A percentile compares a stretch with the other conserved stretches of the same genome.
Evolutionary conservation across 306 rosid species (phyloP).

Genomic region (Medicago ruthenica): DNA sequence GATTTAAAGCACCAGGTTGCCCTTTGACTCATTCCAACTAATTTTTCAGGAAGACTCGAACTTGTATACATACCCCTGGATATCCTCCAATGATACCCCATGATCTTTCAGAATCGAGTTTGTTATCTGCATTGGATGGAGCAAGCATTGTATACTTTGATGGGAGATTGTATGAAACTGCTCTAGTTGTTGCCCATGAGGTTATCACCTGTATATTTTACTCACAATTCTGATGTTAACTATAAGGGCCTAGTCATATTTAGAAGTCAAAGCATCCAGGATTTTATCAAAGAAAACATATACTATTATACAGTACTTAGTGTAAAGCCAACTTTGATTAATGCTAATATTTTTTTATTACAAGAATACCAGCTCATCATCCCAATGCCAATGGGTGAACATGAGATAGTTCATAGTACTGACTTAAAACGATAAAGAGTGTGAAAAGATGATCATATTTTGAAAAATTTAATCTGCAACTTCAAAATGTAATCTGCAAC

Average conservation of each 20-base stretch:
- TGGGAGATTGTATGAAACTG: constrained; percentile 79
- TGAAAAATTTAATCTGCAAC: too few relatives aligned
- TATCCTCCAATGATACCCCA: constrained; percentile 86
- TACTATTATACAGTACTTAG: not conserved
- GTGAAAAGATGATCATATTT: constrained; percentile 10
- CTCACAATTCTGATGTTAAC: constrained; percentile 33
- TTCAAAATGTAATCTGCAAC: constrained; percentile 7
- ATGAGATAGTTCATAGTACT: constrained; percentile 1
- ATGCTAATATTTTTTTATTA: not conserved
- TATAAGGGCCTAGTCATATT: constrained; percentile 22
- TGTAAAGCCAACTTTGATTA: not conserved
- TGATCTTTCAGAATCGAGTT: constrained; percentile 66
- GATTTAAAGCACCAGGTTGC: not conserved
- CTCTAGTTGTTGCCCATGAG: constrained; percentile 87
- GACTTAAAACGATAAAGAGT: constrained; percentile 1
- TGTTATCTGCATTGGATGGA: constrained; percentile 79
- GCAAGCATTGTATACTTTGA: constrained; percentile 79
- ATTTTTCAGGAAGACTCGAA: constrained; percentile 85
- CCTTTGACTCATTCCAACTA: constrained; percentile 37
- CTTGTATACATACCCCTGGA: constrained; percentile 92
- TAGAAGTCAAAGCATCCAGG: constrained; percentile 35
- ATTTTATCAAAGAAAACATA: constrained; percentile 26
- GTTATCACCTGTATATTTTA: constrained; percentile 54
- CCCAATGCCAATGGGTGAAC: constrained; percentile 29
- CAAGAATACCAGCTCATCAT: not conserved